Conservation (phyloP, 768 basidiomycete genomes). For the Cubamyces lactineus region DNA sequence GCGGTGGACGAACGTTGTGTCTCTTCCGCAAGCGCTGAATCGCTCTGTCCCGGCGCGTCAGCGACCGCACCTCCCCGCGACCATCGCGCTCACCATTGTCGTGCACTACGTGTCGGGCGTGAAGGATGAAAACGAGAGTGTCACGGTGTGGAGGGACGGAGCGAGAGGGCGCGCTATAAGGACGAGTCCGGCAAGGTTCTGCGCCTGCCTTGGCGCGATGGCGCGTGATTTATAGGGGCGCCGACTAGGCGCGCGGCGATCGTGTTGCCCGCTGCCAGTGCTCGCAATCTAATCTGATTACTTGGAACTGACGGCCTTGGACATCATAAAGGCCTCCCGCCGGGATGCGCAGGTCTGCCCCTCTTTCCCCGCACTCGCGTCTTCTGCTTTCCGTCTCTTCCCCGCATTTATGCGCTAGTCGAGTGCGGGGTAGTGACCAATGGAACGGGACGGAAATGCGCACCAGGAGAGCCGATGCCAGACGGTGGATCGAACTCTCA, state of each 20-base stretch:
- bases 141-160: background rate
- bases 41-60: constrained; percentile 24
- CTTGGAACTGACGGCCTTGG: background rate
- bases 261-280: background rate
- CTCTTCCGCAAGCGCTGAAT: constrained; percentile 30
- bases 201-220: constrained; percentile 18
- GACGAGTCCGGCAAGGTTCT: constrained; percentile 16
- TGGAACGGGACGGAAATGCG: constrained; percentile 10
- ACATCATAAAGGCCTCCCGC: background rate
- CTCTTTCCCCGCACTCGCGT: background rate
- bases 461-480: background rate
- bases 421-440: constrained; percentile 14
- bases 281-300: background rate
- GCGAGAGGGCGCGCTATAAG: constrained; percentile 17
- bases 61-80: background rate
- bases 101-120: background rate
- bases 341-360: background rate
- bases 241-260: constrained; percentile 1
- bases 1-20: constrained; percentile 32
- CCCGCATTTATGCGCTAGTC: background rate
- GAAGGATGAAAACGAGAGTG: background rate
- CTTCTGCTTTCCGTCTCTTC: constrained; percentile 1
- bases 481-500: background rate
- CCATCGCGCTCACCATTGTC: constrained; percentile 22
- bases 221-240: constrained; percentile 23